Evolutionary conservation across 768 basidiomycete genomes (phyloP).

Genomic region (Phaeotremella fagi): DNA sequence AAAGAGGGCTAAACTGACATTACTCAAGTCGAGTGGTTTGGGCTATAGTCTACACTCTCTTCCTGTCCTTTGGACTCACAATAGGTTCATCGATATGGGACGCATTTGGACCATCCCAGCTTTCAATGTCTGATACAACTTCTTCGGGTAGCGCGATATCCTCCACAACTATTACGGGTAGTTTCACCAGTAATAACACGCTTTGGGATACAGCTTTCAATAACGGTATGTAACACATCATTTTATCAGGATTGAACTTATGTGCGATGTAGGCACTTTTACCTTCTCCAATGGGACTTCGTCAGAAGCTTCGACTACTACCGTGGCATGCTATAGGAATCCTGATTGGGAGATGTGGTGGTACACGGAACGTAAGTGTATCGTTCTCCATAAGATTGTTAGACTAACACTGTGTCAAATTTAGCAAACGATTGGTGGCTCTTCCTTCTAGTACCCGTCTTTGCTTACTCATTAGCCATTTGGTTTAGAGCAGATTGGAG

Average conservation of each 20-base stretch:
- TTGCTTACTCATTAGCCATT: conserved; percentile 32
- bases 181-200: conserved; percentile 30
- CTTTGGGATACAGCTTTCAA: conserved; percentile 29
- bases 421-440: conserved; percentile 30
- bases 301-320: conserved; percentile 12
- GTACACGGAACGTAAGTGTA: conserved; percentile 23
- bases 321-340: conserved; percentile 31
- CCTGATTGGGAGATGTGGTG: conserved; percentile 29
- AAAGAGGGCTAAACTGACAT: not conserved
- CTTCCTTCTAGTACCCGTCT: conserved; percentile 33
- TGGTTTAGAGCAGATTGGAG: conserved; percentile 39
- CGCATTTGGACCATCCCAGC: conserved; percentile 27
- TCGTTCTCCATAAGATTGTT: not conserved
- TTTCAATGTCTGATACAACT: conserved; percentile 4
- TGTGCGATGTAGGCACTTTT: conserved; percentile 25
- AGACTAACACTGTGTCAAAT: not conserved
- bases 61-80: conserved; percentile 33
- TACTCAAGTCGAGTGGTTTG: conserved; percentile 28
- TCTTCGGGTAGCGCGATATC: conserved; percentile 1
- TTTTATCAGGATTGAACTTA: not conserved
- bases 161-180: conserved; percentile 20
- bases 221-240: conserved; percentile 21
- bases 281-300: conserved; percentile 35
- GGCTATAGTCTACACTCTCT: conserved; percentile 40
- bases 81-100: conserved; percentile 38